Evolutionary conservation across 176 grass and related monocot genomes (phyloP), one percentile per base, ranked within the genome.

Genomic region (Musa schizocarpa): DNA sequence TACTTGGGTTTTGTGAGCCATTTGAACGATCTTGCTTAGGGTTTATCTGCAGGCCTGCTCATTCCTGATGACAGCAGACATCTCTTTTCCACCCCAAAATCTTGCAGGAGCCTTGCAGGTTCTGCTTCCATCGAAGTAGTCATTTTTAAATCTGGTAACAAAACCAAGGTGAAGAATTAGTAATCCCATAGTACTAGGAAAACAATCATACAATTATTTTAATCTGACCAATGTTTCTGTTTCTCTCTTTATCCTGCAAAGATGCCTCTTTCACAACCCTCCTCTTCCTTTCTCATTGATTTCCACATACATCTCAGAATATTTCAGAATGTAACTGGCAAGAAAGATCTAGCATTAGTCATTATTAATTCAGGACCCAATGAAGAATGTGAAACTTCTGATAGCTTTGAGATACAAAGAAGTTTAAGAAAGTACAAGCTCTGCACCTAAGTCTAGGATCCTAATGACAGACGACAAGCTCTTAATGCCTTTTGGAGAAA

Each of bases 311-410:
- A 61, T 61, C 57, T 61, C 17, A n/a, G 57, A 61, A n/a, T n/a
- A 61, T 61, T 61, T 61, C 57, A 61, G 57, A 61, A 61, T 61
- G 57, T 61, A 61, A 61, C n/a, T 61, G n/a, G 57, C 5, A 61
- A 61, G 57, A 61, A 61, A 61, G 17, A 61, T 54, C 53, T 1
- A 54, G 34, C 57, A 61, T 61, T n/a, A 61, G n/a, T 19, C n/a
- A n/a, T 61, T 7, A n/a, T 61, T 21, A 61, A 61, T 61, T 6
- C 17, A 61, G 7, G 1, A 56, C 17, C 57, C 57, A 14, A 61
- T 61, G n/a, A 61, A 61, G 57, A 61, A 61, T 8, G n/a, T 17
- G n/a, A n/a, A 14, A n/a, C 17, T 61, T 61, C 13, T 61, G 57
- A 61, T 61, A 61, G 57, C 57, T 61, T 61, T 14, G 13, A 61